These are phyloP conservation scores for Xylaria sp. DNA, from an alignment of 2,329 filamentous ascomycete species.

Conservation along the genomic window DNA sequence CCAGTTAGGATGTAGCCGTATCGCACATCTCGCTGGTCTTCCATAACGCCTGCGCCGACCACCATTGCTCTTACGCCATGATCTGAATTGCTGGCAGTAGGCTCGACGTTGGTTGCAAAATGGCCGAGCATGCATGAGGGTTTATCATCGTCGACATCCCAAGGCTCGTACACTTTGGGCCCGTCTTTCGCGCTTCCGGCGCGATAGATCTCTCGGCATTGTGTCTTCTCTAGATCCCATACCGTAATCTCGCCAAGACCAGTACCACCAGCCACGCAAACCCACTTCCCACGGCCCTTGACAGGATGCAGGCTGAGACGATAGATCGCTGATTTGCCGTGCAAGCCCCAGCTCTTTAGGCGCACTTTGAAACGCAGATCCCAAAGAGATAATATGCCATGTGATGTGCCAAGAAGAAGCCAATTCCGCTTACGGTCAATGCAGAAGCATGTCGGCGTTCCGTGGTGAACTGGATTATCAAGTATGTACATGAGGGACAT, in stretches of 20 bases:
- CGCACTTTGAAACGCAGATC: constrained; percentile 94
- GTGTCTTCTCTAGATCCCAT: constrained; percentile 92
- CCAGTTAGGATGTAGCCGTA: constrained; percentile 88
- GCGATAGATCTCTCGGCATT: constrained; percentile 90
- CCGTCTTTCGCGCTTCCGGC: constrained; percentile 70
- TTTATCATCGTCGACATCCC: constrained; percentile 90
- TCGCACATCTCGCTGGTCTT: constrained; percentile 77
- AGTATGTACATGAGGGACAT: constrained; percentile 86
- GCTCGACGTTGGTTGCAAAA: constrained; percentile 81
- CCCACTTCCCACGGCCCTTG: constrained; percentile 82
- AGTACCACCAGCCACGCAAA: constrained; percentile 90
- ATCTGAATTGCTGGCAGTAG: constrained; percentile 57
- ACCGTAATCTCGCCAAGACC: constrained; percentile 89
- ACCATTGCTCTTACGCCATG: constrained; percentile 78
- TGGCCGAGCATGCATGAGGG: constrained; percentile 87
- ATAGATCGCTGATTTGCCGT: constrained; percentile 82
- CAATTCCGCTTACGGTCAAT: constrained; percentile 88
- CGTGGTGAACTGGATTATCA: constrained; percentile 90
- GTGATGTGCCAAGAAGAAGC: constrained; percentile 90
- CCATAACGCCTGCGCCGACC: constrained; percentile 75
- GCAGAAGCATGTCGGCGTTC: constrained; percentile 90
- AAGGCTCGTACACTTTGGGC: constrained; percentile 78
- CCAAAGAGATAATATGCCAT: constrained; percentile 94
- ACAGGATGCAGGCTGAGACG: constrained; percentile 81
- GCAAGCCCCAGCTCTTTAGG: constrained; percentile 87